A percentile compares a stretch with the other conserved stretches of the same genome.
These are phyloP conservation scores for Astragalus glycyphyllos DNA, from an alignment of 306 rosid genomes.

Conservation along the genomic window DNA sequence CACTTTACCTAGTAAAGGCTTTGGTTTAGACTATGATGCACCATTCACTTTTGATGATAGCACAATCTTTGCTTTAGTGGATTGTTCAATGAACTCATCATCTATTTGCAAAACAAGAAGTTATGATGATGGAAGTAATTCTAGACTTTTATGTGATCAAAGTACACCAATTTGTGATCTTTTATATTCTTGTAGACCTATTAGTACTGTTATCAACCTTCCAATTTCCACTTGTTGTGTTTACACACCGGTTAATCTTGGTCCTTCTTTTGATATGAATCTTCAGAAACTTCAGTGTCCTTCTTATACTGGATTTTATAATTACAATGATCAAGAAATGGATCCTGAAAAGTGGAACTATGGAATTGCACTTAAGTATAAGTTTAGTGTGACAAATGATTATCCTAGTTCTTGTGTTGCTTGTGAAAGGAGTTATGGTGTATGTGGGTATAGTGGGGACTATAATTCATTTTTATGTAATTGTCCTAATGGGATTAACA, in stretches of 20 bases:
- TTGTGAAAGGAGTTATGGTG: conserved; percentile 74
- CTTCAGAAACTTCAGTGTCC: conserved; percentile 77
- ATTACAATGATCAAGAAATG: conserved; percentile 64
- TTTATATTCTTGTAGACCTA: conserved; percentile 67
- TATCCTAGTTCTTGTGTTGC: conserved; percentile 66
- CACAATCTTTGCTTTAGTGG: conserved; percentile 69
- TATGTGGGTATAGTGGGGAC: conserved; percentile 60
- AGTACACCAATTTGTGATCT: conserved; percentile 68
- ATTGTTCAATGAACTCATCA: conserved; percentile 64
- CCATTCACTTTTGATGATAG: conserved; percentile 68
- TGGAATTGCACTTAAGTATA: conserved; percentile 80
- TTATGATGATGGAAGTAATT: conserved; percentile 45
- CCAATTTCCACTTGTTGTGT: conserved; percentile 82
- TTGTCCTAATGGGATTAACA: conserved; percentile 80
- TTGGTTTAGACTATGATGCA: conserved; percentile 75
- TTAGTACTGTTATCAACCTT: conserved; percentile 57
- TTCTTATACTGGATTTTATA: conserved; percentile 81
- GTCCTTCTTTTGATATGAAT: conserved; percentile 83
- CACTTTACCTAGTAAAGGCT: conserved; percentile 71
- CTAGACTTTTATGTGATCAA: conserved; percentile 67
- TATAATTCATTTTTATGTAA: conserved; percentile 68
- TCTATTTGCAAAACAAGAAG: conserved; percentile 51
- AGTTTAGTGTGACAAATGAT: conserved; percentile 74
- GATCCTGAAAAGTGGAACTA: conserved; percentile 87
- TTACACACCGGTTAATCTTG: conserved; percentile 81